Evolutionary conservation across 306 rosid genomes (phyloP).

Genomic region (Biancaea sappan): DNA sequence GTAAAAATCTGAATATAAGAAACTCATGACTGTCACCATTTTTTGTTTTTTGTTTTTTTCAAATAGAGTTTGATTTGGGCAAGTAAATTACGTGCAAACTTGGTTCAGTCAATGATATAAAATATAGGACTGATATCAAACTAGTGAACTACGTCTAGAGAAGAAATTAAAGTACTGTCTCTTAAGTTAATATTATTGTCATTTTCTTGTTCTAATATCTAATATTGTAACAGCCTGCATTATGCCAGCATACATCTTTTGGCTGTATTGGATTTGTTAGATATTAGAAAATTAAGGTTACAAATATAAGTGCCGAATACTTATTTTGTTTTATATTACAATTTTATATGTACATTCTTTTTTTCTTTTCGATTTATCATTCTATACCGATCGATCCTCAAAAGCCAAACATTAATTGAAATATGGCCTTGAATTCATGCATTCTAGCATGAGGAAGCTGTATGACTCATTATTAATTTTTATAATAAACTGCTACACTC

Average conservation of each 20-base stretch:
- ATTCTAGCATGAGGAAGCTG: too few species aligned
- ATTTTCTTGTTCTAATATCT: constrained; percentile 32
- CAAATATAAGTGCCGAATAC: constrained; percentile 2
- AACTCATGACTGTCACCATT: too few species aligned
- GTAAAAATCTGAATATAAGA: too few species aligned
- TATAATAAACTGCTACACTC: too few species aligned
- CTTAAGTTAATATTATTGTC: constrained; percentile 26
- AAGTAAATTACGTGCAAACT: constrained; percentile 9
- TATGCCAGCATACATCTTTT: constrained; percentile 30
- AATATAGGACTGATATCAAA: not conserved
- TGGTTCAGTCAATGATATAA: constrained; percentile 31
- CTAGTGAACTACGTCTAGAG: constrained; percentile 11
- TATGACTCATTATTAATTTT: too few species aligned
- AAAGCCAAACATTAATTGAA: too few species aligned
- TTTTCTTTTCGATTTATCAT: too few species aligned
- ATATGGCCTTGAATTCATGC: too few species aligned
- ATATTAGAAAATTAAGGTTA: not conserved
- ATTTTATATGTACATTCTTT: too few species aligned
- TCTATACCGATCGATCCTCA: too few species aligned
- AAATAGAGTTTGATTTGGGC: constrained; percentile 28
- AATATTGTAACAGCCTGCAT: constrained; percentile 36
- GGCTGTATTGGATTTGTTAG: constrained; percentile 12
- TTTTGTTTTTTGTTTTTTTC: not conserved
- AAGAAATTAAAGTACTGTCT: constrained; percentile 13
- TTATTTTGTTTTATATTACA: too few species aligned